Base-by-base conservation (phyloP, 2,329 filamentous ascomycete species). In the Helminthosporium solani region DNA sequence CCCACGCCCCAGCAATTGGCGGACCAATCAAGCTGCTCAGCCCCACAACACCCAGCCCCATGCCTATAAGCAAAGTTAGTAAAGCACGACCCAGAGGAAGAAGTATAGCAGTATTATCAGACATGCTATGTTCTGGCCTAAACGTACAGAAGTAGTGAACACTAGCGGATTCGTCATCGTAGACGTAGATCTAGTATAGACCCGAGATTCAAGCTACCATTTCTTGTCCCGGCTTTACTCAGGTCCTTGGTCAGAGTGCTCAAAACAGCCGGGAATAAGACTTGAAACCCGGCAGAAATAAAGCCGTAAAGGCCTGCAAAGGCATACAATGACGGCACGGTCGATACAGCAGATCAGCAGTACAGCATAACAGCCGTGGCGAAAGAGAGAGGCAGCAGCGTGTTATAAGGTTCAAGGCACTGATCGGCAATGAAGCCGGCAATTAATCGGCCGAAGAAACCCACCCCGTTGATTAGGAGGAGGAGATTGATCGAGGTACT, bases 391-490 rank as follows among this genome's bases (percentile, higher is more conserved):
- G 80, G 74, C n/a, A 82, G 74, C 20, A 82, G 72, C 1, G 75
- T 73, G 54, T 84, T 84, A 38, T 83, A 68, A 0, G 79, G 74
- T 0, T 83, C 82, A 2, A 79, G 65, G 42, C 54, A 67, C 6
- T 67, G 72, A 59, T 84, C 80, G 0, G 80, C 80, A 5, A 84
- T 56, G 49, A 74, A 75, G 11, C 76, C 77, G 0, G 78, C 75
- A 1, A 82, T 52, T 1, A 81, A 64, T 0, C 82, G 79, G n/a
- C 76, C 73, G 0, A 79, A 60, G 3, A 84, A 72, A 1, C 81
- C 81, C 14, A 82, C 68, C 7, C 74, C 79, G 50, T 84, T 83
- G 12, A 78, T 73, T 15, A 83, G 74, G 36, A 86, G 70, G 1
- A 85, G 71, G 2, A 85, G 67, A 20, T 75, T 75, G 48, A 83